Conservation (phyloP, 1,139 yeast genomes). For the Suhomyces terraborum region DNA sequence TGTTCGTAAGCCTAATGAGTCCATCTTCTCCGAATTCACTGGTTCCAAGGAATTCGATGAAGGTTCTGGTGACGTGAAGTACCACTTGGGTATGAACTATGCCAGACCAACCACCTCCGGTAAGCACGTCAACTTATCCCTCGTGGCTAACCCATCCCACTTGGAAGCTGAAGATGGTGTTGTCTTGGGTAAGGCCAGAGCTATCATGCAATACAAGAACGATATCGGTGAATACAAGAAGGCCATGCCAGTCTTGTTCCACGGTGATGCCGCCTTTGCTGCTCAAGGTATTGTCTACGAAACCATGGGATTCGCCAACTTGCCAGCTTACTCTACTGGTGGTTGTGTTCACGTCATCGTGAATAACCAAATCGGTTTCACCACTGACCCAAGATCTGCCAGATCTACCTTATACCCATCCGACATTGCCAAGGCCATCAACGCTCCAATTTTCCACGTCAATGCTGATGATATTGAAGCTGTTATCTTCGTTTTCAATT, state of each 20-base stretch:
- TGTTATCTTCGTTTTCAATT: conserved; percentile 83
- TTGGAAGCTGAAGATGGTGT: conserved; percentile 99
- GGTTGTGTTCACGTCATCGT: conserved; percentile 96
- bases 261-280: conserved; percentile 99
- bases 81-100: conserved; percentile 99
- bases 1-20: conserved; percentile 97
- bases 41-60: conserved; percentile 85
- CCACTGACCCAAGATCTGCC: conserved; percentile 96
- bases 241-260: conserved; percentile 90
- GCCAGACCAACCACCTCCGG: conserved; percentile 99
- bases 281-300: conserved; percentile 99
- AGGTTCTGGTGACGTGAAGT: conserved; percentile 99
- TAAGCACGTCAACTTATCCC: conserved; percentile 88
- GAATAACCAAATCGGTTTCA: conserved; percentile 98
- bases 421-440: conserved; percentile 93
- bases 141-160: conserved; percentile 98
- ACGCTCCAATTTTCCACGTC: conserved; percentile 98
- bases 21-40: conserved; percentile 92
- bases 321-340: conserved; percentile 97
- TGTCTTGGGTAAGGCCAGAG: conserved; percentile 96
- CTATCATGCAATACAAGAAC: conserved; percentile 87
- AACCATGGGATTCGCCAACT: conserved; percentile 90
- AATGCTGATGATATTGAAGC: conserved; percentile 98
- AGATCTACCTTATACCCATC: conserved; percentile 98
- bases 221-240: conserved; percentile 81